Base-by-base conservation (phyloP, 176 grass and related monocot genomes). In the Panicum miliaceum region DNA sequence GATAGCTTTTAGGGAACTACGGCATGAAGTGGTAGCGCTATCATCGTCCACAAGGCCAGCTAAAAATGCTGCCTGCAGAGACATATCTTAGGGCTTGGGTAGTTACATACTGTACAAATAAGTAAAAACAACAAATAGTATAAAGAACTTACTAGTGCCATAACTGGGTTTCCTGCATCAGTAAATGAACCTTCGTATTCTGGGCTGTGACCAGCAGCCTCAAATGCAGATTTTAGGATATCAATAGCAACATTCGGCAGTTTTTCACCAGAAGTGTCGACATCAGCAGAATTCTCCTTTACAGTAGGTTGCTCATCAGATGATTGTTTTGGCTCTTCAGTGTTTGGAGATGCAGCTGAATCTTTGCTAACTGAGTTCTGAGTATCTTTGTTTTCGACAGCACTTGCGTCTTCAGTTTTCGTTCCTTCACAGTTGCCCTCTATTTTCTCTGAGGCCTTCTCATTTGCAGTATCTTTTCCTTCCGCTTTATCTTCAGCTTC, bases 91-190 rank as follows among this genome's bases (percentile, higher is more conserved):
- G 70, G 67, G 4, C 83, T 59, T 60, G 48, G 32, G 13, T 38
- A 70, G 64, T 50, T 50, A 50, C 63, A 86, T 71, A 54, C 3
- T 70, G 48, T 77, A 84, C 34, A 2, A 29, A 52, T 29, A 68
- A 78, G 26, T 26, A 84, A 45, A 68, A 38, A 56, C 23, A 48
- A 40, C 29, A 59, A 61, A 25, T 18, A 12, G 18, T 66, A 81
- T 15, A 68, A 23, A 63, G 50, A 60, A 81, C 91, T 87, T 87
- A 96, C 97, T 78, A 99, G 62, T 81, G 97, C 90, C 91, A 99
- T 99, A 77, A 99, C 93, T 64, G 97, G 97, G 77, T 99, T 96
- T 73, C 97, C 97, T 78, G 91, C 89, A 68, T 99, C 91, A 67
- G 86, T 84, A 90, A 99, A 99, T 57, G 97, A 96, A 84, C 87